Evolutionary conservation across 2,329 filamentous ascomycete species (phyloP).

Genomic region (Plectosphaerella plurivora): DNA sequence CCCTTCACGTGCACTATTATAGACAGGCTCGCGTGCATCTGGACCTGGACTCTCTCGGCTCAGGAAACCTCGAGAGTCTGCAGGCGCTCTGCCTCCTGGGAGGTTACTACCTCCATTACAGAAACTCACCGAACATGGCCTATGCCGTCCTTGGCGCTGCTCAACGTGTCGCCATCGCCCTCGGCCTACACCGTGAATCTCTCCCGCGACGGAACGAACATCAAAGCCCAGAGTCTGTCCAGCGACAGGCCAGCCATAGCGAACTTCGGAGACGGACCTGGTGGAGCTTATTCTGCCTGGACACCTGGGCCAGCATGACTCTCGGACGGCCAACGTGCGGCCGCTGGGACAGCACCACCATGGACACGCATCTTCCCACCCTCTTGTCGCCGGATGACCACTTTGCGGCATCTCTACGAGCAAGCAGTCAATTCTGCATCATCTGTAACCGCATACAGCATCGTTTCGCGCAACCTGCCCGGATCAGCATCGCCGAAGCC

Average conservation of each 20-base stretch:
- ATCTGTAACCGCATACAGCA: slow-evolving; percentile 23
- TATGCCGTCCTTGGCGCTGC: slow-evolving; percentile 14
- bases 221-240: neutral
- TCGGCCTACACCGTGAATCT: slow-evolving; percentile 13
- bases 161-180: slow-evolving; percentile 13
- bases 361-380: slow-evolving; percentile 21
- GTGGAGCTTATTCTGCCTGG: slow-evolving; percentile 38
- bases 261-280: slow-evolving; percentile 34
- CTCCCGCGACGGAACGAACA: neutral
- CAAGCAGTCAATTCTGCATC: slow-evolving; percentile 21
- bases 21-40: slow-evolving; percentile 48
- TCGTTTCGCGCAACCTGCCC: slow-evolving; percentile 20
- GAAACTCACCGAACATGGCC: slow-evolving; percentile 17
- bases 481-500: slow-evolving; percentile 18
- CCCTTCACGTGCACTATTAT: slow-evolving; percentile 53
- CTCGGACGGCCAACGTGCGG: slow-evolving; percentile 30
- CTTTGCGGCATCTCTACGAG: slow-evolving; percentile 16
- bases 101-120: slow-evolving; percentile 16
- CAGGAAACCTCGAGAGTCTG: slow-evolving; percentile 20
- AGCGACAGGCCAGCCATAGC: slow-evolving; percentile 1
- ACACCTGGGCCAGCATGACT: slow-evolving; percentile 36
- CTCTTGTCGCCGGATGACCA: slow-evolving; percentile 17
- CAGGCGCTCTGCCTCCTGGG: slow-evolving; percentile 15
- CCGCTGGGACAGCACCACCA: slow-evolving; percentile 21
- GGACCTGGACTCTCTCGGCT: slow-evolving; percentile 50